Evolutionary conservation across 2,329 filamentous ascomycete species (phyloP).

Genomic region (Cyclaneusma minus): DNA sequence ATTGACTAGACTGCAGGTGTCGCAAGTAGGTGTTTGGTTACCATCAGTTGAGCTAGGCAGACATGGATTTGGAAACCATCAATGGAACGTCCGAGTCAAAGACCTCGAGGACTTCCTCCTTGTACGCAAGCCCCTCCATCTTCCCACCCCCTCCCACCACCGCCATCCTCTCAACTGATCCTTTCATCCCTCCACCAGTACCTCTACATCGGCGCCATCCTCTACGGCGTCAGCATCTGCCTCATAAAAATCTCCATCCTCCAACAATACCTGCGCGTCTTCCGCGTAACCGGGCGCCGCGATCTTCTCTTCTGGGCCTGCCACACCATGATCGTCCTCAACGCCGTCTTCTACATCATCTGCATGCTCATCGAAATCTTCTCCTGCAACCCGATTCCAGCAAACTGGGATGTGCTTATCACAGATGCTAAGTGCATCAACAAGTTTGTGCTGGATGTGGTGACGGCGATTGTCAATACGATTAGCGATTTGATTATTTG

Average conservation of each 20-base stretch:
- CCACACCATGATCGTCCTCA: constrained; percentile 4
- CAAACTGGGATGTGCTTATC: constrained; percentile 7
- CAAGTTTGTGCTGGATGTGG: constrained; percentile 3
- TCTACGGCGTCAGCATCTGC: constrained; percentile 2
- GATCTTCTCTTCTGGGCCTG: constrained; percentile 8
- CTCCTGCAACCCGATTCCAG: constrained; percentile 7
- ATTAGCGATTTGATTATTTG: constrained; percentile 28
- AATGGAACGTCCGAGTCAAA: too few relatives aligned
- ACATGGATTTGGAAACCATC: too few relatives aligned
- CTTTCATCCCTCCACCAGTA: too few relatives aligned
- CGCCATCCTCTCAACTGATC: too few relatives aligned
- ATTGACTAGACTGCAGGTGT: too few relatives aligned
- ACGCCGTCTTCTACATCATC: background rate
- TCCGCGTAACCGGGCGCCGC: constrained; percentile 5
- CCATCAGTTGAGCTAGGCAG: too few relatives aligned
- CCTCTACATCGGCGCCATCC: constrained; percentile 2
- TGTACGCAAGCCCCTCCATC: too few relatives aligned
- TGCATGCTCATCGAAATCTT: background rate
- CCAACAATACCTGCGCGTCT: constrained; percentile 9
- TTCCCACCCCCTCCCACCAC: too few relatives aligned
- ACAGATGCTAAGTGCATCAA: constrained; percentile 7
- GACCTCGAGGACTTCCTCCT: too few relatives aligned
- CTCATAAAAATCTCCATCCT: constrained; percentile 10
- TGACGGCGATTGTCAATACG: constrained; percentile 7
- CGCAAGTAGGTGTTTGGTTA: too few relatives aligned